Evolutionary conservation across 2,329 filamentous ascomycete species (phyloP), one percentile per base, ranked within the genome.

Genomic region (Nigrospora osmanthi): DNA sequence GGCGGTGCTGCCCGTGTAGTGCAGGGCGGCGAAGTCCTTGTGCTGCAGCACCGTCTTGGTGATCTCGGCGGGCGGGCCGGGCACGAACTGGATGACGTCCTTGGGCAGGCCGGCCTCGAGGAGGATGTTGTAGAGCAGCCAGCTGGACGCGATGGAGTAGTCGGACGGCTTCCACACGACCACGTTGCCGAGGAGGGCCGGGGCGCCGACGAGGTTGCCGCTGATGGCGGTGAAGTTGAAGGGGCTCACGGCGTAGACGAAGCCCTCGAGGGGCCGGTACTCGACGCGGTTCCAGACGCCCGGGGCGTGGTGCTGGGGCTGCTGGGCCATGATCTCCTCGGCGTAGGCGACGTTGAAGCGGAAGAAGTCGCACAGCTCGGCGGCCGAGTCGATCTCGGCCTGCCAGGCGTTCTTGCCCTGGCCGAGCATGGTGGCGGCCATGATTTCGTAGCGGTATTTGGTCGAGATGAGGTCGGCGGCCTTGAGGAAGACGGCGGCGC

Each of bases 391-490:
- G 52, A 97, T 97, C 75, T 98, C 91, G n/a, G 93, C 91, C 69
- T 98, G 91, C 89, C 89, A 97, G 40, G 88, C 89, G 65, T 96
- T 97, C 80, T 97, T 97, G 58, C 93, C 91, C 69, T 98, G 91
- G 49, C 91, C 93, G 31, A 95, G 74, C 81, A 97, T 95, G 13
- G 93, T 96, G 38, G 89, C 81, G 9, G 93, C 91, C 87, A 97
- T 95, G 57, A 98, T 80, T 46, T 96, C 89, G 68, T 95, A 96
- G 61, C 93, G 81, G 70, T 98, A 97, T 71, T 97, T 97, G 52
- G 80, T 86, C 44, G 86, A 75, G 54, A 98, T 81, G 50, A 98
- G 74, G 62, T 97, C 90, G 32, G 91, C 91, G 3, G 93, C 91
- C 76, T 96, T 96, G 59, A 97, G 79, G 72, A 97, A 97, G 61